A percentile compares a stretch with the other conserved stretches of the same genome.
Conservation (phyloP, 1,139 yeast species). For the Yamadazyma dendronema region DNA sequence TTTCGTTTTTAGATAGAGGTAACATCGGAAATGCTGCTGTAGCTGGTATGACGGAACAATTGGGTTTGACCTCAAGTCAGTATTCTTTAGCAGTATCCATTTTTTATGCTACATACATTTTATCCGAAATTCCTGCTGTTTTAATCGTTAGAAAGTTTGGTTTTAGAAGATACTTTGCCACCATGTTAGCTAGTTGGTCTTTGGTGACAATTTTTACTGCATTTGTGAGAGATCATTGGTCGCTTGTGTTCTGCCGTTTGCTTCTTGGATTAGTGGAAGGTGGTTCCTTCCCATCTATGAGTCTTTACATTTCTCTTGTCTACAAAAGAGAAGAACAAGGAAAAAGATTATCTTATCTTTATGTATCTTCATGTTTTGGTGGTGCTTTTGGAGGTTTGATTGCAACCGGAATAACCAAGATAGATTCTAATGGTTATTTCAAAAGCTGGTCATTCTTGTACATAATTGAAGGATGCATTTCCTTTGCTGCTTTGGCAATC, state of each 20-base stretch:
- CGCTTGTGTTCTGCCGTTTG: slow-evolving; percentile 18
- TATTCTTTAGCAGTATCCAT: slow-evolving; percentile 20
- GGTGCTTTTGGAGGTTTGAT: slow-evolving; percentile 40
- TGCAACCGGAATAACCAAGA: slow-evolving; percentile 32
- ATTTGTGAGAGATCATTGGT: slow-evolving; percentile 16
- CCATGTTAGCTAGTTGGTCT: slow-evolving; percentile 19
- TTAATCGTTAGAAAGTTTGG: slow-evolving; percentile 11
- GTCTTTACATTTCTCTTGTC: slow-evolving; percentile 5
- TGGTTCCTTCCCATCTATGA: slow-evolving; percentile 32
- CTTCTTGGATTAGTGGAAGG: slow-evolving; percentile 24
- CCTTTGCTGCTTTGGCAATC: slow-evolving; percentile 26
- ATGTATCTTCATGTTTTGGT: slow-evolving; percentile 41
- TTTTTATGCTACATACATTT: slow-evolving; percentile 21
- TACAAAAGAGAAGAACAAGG: slow-evolving; percentile 13
- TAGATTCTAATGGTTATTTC: slow-evolving; percentile 28
- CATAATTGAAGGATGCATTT: slow-evolving; percentile 27
- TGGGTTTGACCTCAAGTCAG: slow-evolving; percentile 16
- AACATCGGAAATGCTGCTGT: slow-evolving; percentile 25
- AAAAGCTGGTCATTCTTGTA: slow-evolving; percentile 38
- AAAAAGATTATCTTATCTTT: slow-evolving; percentile 39
- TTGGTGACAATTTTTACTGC: slow-evolving; percentile 19
- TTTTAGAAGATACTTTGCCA: slow-evolving; percentile 2
- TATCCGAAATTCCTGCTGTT: slow-evolving; percentile 17
- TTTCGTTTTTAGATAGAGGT: slow-evolving; percentile 25
- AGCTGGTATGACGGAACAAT: slow-evolving; percentile 21